Evolutionary conservation across 345 rosid species (phyloP), one percentile per base, ranked within the genome.

Genomic region (Euphorbia tirucalli): DNA sequence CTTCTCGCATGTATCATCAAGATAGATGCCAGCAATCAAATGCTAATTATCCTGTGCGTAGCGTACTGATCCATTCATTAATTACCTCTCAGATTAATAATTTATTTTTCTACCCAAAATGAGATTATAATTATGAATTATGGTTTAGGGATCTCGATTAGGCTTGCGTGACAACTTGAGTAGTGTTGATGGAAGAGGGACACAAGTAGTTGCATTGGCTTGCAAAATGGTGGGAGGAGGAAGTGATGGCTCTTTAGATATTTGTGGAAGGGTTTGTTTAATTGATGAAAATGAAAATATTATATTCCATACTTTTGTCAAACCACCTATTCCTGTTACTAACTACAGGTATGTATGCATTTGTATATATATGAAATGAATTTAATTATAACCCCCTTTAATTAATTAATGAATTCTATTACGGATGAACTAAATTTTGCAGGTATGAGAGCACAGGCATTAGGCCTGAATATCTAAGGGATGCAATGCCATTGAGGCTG

Each of bases 191-290:
- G 58, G 76, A 2, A 76, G 93, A 74, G 87, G 89, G 16, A 75
- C 87, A 3, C 82, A 82, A 70, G 85, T 84, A 11, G 96, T 92
- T 55, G 87, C 96, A 71, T 79, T 94, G 14, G 90, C 92, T 72
- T 92, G 96, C 85, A 92, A 94, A 78, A 90, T 89, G 93, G 92
- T 92, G 65, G 97, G 98, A 52, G 98, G 96, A 63, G 95, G 96
- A 74, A 92, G 89, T 66, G 98, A 90, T 64, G 96, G 98, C 57
- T 87, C 96, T 11, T 74, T 90, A 11, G 96, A 92, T 58, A 66
- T 90, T 46, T 92, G 96, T 55, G 97, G 90, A 1, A 85, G 91
- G 79, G 90, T 92, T 67, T 92, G 96, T 80, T 68, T 94, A 55
- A 83, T 87, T 25, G 97, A 94, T 65, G 95, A 94, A 64, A 75